Percentiles rank a stretch among this genome's conserved stretches.
Conservation (phyloP, 495 filamentous ascomycete species). For the Pseudoneurospora amorphoporcata region DNA sequence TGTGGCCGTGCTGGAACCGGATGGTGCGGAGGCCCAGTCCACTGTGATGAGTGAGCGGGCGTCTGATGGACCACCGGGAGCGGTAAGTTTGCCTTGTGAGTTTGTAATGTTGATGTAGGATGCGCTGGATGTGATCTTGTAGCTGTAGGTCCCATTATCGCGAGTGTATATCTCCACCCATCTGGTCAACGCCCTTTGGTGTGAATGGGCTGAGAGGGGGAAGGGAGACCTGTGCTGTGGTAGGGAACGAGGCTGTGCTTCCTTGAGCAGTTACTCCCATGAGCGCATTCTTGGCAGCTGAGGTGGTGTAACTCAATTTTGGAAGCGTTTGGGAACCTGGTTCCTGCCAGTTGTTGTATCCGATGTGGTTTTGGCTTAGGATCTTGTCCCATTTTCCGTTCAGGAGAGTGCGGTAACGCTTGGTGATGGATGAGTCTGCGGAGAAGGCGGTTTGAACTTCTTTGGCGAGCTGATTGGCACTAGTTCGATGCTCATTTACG, state of each 20-base stretch:
- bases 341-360: slow-evolving; percentile 42
- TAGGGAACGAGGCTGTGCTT: slow-evolving; percentile 39
- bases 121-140: slow-evolving; percentile 35
- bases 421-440: slow-evolving; percentile 42
- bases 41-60: slow-evolving; percentile 39
- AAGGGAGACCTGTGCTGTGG: slow-evolving; percentile 33
- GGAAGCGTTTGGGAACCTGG: slow-evolving; percentile 45
- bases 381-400: slow-evolving; percentile 54
- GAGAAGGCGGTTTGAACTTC: slow-evolving; percentile 43
- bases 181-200: slow-evolving; percentile 24
- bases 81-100: slow-evolving; percentile 30
- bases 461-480: slow-evolving; percentile 37
- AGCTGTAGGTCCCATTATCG: slow-evolving; percentile 41
- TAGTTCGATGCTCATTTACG: slow-evolving; percentile 15
- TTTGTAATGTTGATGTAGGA: slow-evolving; percentile 42
- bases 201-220: slow-evolving; percentile 43
- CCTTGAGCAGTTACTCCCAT: slow-evolving; percentile 49
- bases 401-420: slow-evolving; percentile 44
- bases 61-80: slow-evolving; percentile 29
- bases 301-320: slow-evolving; percentile 30
- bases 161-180: slow-evolving; percentile 51
- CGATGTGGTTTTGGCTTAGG: slow-evolving; percentile 23
- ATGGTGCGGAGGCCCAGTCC: slow-evolving; percentile 42
- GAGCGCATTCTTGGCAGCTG: slow-evolving; percentile 35
- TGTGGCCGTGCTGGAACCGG: slow-evolving; percentile 29